Conservation (phyloP, 306 rosid genomes). For the Sicyos edulis region DNA sequence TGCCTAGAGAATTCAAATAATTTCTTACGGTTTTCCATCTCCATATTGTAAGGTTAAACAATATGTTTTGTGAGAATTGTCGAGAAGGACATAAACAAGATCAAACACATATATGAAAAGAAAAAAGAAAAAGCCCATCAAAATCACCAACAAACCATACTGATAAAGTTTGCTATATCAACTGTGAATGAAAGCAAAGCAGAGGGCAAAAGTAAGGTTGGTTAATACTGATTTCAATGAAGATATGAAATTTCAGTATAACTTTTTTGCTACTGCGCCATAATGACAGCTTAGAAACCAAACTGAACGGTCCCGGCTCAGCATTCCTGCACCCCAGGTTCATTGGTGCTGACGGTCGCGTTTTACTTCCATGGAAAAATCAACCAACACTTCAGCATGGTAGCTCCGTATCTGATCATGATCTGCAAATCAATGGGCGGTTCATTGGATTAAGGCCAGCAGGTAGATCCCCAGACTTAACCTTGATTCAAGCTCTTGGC, state of each 20-base stretch:
- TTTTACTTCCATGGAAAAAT: slow-evolving; percentile 81
- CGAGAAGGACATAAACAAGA: too few species aligned
- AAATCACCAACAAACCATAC: too few species aligned
- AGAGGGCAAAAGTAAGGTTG: slow-evolving; percentile 60
- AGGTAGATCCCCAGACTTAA: slow-evolving; percentile 54
- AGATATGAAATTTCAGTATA: not conserved
- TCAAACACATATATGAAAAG: not conserved
- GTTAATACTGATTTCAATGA: not conserved
- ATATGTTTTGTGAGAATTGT: too few species aligned
- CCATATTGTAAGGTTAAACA: too few species aligned
- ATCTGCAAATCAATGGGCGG: slow-evolving; percentile 66
- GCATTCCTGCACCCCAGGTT: slow-evolving; percentile 86
- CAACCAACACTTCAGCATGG: slow-evolving; percentile 61
- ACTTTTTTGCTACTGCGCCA: slow-evolving; percentile 9
- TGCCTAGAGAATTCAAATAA: too few species aligned
- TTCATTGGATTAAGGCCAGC: slow-evolving; percentile 68
- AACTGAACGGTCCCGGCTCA: slow-evolving; percentile 69
- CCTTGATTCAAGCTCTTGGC: slow-evolving; percentile 85
- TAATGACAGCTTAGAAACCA: slow-evolving; percentile 45
- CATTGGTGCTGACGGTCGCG: slow-evolving; percentile 71
- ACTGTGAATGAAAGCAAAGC: slow-evolving; percentile 48
- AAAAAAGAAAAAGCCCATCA: too few species aligned
- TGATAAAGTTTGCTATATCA: too few species aligned
- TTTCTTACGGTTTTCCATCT: too few species aligned
- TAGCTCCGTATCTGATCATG: slow-evolving; percentile 33